Conservation (phyloP, 805 yeast species). For the Isabelozyma heimii region DNA sequence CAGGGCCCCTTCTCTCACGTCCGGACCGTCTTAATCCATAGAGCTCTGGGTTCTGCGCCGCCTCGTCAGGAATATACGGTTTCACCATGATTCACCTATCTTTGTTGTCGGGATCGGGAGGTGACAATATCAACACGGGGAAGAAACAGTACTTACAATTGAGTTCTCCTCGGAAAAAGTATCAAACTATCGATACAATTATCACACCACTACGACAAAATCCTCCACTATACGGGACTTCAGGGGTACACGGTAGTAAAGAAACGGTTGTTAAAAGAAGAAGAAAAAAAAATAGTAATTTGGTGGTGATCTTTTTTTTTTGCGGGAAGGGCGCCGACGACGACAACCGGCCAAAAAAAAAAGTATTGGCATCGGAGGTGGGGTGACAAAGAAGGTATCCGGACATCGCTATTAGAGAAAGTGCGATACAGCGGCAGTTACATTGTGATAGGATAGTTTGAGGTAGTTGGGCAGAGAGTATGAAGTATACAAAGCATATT, state of each 20-base stretch:
- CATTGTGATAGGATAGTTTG: background rate
- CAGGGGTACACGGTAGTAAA: background rate
- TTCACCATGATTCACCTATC: constrained; percentile 18
- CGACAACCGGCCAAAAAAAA: background rate
- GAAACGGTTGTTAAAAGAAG: background rate
- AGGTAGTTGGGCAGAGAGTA: background rate
- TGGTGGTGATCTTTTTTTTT: background rate
- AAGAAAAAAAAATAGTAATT: background rate
- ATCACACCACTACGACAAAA: too few relatives aligned
- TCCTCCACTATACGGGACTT: too few relatives aligned
- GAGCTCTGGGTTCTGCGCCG: constrained; percentile 71
- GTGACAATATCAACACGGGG: too few relatives aligned
- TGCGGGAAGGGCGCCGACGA: background rate
- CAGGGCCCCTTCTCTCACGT: constrained; percentile 48
- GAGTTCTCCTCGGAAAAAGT: too few relatives aligned
- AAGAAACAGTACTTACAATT: too few relatives aligned
- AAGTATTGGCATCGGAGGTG: background rate
- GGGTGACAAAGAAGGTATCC: background rate
- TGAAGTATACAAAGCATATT: background rate
- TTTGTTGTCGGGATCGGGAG: background rate
- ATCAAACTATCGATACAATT: background rate
- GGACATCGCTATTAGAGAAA: background rate
- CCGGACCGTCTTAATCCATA: constrained; percentile 79
- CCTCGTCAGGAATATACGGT: constrained; percentile 46
- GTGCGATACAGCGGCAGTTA: background rate